A percentile compares a stretch with the other conserved stretches of the same genome.
Conservation (phyloP, 176 grass and related monocot species). For the Musa acuminata region DNA sequence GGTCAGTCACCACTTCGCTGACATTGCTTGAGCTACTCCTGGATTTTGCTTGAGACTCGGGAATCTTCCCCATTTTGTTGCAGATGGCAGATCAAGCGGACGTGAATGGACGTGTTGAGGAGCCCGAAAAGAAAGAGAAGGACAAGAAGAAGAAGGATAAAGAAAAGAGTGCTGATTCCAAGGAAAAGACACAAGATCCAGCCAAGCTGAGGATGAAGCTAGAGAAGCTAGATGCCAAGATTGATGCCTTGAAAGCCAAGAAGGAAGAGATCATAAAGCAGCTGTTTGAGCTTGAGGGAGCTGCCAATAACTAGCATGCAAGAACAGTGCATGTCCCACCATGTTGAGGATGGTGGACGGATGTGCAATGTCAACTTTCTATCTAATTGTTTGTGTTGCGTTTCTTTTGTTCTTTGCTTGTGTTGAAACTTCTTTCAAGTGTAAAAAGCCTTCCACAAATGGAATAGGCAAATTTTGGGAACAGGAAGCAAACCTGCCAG, state of each 20-base stretch:
- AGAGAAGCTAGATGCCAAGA: constrained; percentile 41
- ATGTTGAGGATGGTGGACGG: too few relatives aligned
- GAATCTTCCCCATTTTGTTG: not conserved
- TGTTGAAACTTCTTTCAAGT: too few relatives aligned
- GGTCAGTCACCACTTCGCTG: not conserved
- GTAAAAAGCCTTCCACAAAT: too few relatives aligned
- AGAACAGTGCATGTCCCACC: too few relatives aligned
- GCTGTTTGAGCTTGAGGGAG: constrained; percentile 25
- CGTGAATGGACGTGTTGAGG: not conserved
- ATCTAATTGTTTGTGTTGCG: too few relatives aligned
- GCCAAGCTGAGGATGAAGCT: constrained; percentile 31
- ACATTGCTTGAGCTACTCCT: not conserved
- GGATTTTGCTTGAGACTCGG: not conserved
- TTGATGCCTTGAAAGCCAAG: constrained; percentile 32
- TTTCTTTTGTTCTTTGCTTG: too few relatives aligned
- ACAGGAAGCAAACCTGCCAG: too few relatives aligned
- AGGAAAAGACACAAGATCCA: not conserved
- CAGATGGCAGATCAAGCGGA: not conserved
- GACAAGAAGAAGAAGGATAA: constrained; percentile 35
- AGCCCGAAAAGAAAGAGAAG: constrained; percentile 15
- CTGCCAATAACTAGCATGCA: too few relatives aligned
- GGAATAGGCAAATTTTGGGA: too few relatives aligned
- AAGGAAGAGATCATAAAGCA: constrained; percentile 37
- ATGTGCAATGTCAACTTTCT: too few relatives aligned
- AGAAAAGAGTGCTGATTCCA: constrained; percentile 9